phyloP scores from a whole-genome alignment of 164 flowering plant genomes.

The Pachysandra terminalis region DNA sequence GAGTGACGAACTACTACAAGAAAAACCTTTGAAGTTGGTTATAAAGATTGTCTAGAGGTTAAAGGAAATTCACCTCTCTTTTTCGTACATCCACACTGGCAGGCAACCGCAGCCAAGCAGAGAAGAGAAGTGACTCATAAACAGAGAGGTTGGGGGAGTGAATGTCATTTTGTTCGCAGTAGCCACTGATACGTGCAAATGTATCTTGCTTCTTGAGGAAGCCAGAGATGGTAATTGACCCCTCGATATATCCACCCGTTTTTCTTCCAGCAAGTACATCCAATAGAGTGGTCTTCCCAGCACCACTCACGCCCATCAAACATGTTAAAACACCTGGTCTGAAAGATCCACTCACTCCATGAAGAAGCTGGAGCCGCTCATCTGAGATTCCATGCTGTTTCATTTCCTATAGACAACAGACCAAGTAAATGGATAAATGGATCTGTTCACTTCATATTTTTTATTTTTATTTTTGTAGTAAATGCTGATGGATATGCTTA shows the following conservation, averaged over 20 bases:
- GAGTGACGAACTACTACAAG: background rate
- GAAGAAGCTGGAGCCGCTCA: constrained; percentile 29
- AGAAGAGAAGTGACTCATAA: constrained; percentile 31
- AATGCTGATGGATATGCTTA: background rate
- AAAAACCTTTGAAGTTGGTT: background rate
- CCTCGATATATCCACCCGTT: constrained; percentile 50
- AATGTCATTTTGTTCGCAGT: constrained; percentile 53
- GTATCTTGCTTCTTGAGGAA: constrained; percentile 48
- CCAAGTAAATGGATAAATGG: background rate
- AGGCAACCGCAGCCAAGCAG: constrained; percentile 39
- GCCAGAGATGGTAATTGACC: constrained; percentile 42
- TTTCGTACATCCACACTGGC: constrained; percentile 18
- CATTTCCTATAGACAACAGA: constrained; percentile 28
- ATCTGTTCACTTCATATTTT: background rate
- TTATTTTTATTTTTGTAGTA: background rate
- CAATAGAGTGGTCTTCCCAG: constrained; percentile 60
- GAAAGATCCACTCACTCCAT: constrained; percentile 44
- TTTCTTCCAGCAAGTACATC: constrained; percentile 59
- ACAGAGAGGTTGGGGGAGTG: constrained; percentile 53
- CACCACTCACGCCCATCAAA: constrained; percentile 58
- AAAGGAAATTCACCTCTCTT: constrained; percentile 20
- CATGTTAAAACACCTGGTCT: constrained; percentile 52
- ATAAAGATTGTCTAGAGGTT: background rate
- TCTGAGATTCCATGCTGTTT: constrained; percentile 28
- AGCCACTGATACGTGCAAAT: constrained; percentile 48